Evolutionary conservation across 1,139 yeast species (phyloP).

Genomic region (Lodderomyces theae): DNA sequence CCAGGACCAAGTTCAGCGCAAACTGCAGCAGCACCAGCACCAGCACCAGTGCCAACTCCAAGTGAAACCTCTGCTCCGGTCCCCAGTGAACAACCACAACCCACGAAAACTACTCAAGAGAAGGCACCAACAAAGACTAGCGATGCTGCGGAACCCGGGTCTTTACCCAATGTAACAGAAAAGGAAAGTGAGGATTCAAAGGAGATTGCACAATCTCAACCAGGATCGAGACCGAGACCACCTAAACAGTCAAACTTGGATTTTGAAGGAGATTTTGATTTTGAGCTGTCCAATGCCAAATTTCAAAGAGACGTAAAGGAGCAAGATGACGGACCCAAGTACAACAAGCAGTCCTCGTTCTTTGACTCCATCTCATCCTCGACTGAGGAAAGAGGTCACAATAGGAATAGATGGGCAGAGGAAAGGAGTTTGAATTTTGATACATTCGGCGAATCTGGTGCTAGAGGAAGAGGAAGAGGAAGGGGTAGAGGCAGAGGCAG

Average conservation of each 20-base stretch:
- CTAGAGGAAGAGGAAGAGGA: conserved; percentile 34
- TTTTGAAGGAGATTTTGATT: conserved; percentile 44
- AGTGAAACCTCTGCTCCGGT: conserved; percentile 8
- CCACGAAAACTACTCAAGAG: conserved; percentile 11
- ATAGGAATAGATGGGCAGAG: conserved; percentile 51
- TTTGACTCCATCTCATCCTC: conserved; percentile 76
- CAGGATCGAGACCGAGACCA: conserved; percentile 15
- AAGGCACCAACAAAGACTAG: conserved; percentile 14
- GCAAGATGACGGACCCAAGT: conserved; percentile 29
- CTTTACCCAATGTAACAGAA: background rate
- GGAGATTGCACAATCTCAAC: conserved; percentile 10
- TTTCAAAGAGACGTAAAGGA: conserved; percentile 37
- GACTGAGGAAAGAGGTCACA: conserved; percentile 28
- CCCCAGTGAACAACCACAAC: conserved; percentile 8
- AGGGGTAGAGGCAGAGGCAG: conserved; percentile 26
- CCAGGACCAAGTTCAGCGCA: conserved; percentile 3
- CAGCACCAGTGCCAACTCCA: conserved; percentile 13
- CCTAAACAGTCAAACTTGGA: conserved; percentile 5
- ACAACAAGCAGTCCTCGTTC: conserved; percentile 72
- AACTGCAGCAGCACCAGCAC: conserved; percentile 2
- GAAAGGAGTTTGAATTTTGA: conserved; percentile 62
- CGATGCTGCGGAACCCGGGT: conserved; percentile 1
- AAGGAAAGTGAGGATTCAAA: background rate
- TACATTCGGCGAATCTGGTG: conserved; percentile 61
- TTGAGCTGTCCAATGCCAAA: conserved; percentile 67